These are phyloP conservation scores for Grifola frondosa DNA, from an alignment of 1,284 basidiomycete species.

Conservation along the genomic window DNA sequence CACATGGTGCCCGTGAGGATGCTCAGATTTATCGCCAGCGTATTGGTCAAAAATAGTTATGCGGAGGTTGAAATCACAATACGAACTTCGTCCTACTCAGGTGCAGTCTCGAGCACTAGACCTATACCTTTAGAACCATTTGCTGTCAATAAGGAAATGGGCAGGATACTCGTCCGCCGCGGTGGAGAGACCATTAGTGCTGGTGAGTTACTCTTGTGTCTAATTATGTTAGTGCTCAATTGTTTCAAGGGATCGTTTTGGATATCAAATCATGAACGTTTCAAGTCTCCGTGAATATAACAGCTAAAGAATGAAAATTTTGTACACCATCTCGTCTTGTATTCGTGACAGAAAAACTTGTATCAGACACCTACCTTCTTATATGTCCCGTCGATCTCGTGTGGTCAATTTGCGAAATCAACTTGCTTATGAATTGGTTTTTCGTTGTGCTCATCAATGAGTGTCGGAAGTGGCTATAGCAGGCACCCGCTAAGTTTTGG, in stretches of 20 bases:
- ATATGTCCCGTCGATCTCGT: too few species aligned
- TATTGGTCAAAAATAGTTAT: constrained; percentile 80
- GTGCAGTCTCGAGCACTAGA: constrained; percentile 45
- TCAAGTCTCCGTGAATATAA: background rate
- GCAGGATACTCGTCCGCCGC: constrained; percentile 82
- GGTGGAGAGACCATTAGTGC: constrained; percentile 95
- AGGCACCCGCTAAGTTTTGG: too few species aligned
- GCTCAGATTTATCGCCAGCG: constrained; percentile 44
- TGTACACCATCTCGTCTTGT: too few species aligned
- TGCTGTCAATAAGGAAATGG: constrained; percentile 94
- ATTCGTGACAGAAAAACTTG: background rate
- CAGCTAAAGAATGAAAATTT: too few species aligned
- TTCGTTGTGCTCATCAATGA: too few species aligned
- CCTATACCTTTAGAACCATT: constrained; percentile 88
- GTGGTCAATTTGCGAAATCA: too few species aligned
- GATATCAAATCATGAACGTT: constrained; percentile 10
- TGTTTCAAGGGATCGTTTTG: constrained; percentile 15
- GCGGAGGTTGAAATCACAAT: constrained; percentile 86
- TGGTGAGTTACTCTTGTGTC: constrained; percentile 48
- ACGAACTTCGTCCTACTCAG: constrained; percentile 54
- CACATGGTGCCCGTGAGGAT: background rate
- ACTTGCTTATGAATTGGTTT: too few species aligned
- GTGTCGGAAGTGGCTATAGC: too few species aligned
- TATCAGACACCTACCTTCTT: too few species aligned
- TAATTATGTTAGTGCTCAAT: background rate